Evolutionary conservation across 306 rosid genomes (phyloP).

Genomic region (Prunus mume): DNA sequence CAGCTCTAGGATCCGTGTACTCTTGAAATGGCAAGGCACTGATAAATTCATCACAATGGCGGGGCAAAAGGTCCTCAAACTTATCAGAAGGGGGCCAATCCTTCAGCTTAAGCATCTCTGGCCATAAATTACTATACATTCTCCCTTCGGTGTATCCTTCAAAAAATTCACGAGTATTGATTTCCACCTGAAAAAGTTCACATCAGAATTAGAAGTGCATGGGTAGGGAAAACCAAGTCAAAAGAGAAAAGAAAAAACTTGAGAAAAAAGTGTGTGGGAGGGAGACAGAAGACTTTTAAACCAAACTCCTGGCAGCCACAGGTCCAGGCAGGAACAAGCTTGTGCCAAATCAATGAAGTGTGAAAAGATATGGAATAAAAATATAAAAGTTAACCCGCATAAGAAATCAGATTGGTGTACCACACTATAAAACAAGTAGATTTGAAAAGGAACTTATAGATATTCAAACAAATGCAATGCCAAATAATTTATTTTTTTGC

Average conservation of each 20-base stretch:
- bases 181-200: conserved; percentile 64
- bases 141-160: conserved; percentile 75
- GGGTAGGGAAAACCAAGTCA: conserved; percentile 9
- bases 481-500: not conserved
- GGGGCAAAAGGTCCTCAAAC: conserved; percentile 83
- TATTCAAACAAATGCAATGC: not conserved
- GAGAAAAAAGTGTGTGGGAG: not conserved
- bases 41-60: conserved; percentile 88
- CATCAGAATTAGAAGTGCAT: conserved; percentile 3
- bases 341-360: not conserved
- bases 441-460: not conserved
- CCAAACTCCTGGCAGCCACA: not conserved
- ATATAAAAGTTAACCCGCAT: not conserved
- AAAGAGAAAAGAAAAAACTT: conserved; percentile 6
- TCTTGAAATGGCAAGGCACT: conserved; percentile 73
- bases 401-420: not conserved
- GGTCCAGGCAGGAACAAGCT: not conserved
- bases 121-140: conserved; percentile 68
- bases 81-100: conserved; percentile 95
- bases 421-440: not conserved
- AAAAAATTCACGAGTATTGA: conserved; percentile 57
- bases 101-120: conserved; percentile 90
- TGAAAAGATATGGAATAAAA: not conserved
- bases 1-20: conserved; percentile 74
- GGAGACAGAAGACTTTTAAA: not conserved